Evolutionary conservation across 2,329 filamentous ascomycete species (phyloP).

Genomic region (Gyromitra esculenta): DNA sequence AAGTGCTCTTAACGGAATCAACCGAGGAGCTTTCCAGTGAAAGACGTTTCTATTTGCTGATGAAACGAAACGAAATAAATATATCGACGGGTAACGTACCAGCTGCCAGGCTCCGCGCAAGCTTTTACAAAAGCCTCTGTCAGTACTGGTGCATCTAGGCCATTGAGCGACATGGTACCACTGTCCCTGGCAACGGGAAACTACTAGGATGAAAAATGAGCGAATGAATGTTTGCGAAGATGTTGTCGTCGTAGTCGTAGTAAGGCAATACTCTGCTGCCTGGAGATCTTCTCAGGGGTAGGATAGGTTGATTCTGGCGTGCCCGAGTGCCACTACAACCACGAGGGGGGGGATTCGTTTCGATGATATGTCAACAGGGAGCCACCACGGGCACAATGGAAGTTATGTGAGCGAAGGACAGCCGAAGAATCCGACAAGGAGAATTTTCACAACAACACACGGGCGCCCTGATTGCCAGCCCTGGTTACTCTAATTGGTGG

Average conservation of each 20-base stretch:
- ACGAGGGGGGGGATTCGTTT: constrained; percentile 45
- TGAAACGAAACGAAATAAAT: constrained; percentile 41
- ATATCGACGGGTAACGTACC: constrained; percentile 69
- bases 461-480: constrained; percentile 29
- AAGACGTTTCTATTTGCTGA: constrained; percentile 46
- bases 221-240: constrained; percentile 46
- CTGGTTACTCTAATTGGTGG: constrained; percentile 39
- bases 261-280: constrained; percentile 42
- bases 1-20: constrained; percentile 19
- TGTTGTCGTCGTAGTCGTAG: constrained; percentile 46
- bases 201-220: constrained; percentile 37
- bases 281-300: constrained; percentile 51
- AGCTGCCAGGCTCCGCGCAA: constrained; percentile 86
- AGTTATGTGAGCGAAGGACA: constrained; percentile 38
- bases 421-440: constrained; percentile 38
- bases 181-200: constrained; percentile 42
- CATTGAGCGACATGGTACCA: constrained; percentile 87
- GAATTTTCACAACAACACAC: constrained; percentile 42
- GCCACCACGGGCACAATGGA: constrained; percentile 45
- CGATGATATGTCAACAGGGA: constrained; percentile 53
- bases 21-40: constrained; percentile 21
- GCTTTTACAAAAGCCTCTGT: constrained; percentile 85
- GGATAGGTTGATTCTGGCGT: constrained; percentile 42
- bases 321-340: constrained; percentile 38
- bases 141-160: constrained; percentile 82